Conservation (phyloP, 768 basidiomycete genomes). For the Xerocomus brunneocitrinus region DNA sequence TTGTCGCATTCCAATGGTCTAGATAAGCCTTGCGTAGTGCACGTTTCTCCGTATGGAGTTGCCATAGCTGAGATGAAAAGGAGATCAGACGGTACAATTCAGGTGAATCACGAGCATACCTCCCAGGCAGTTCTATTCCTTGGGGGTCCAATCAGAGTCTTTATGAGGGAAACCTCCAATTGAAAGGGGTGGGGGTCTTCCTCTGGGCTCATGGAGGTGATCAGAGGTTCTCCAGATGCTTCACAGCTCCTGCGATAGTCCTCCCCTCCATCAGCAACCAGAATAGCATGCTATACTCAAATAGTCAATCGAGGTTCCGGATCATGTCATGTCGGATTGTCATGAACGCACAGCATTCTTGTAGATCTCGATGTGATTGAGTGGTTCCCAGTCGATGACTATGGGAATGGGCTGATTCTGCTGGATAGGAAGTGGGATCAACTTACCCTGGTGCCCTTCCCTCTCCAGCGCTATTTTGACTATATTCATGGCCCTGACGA, state of each 20-base stretch:
- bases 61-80: slow-evolving; percentile 35
- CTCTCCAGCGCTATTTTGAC: slow-evolving; percentile 54
- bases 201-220: slow-evolving; percentile 35
- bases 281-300: slow-evolving; percentile 32
- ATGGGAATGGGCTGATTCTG: background rate
- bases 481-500: slow-evolving; percentile 55
- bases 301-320: background rate
- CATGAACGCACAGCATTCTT: slow-evolving; percentile 18
- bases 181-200: slow-evolving; percentile 35
- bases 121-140: slow-evolving; percentile 40
- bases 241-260: slow-evolving; percentile 35
- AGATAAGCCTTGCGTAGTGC: slow-evolving; percentile 42
- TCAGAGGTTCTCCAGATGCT: slow-evolving; percentile 41
- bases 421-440: background rate
- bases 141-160: slow-evolving; percentile 42
- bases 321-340: background rate
- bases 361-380: slow-evolving; percentile 41
- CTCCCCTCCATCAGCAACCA: slow-evolving; percentile 38
- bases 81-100: background rate
- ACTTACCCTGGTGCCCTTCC: slow-evolving; percentile 63
- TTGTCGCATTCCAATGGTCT: slow-evolving; percentile 47
- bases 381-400: slow-evolving; percentile 66
- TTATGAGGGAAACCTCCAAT: slow-evolving; percentile 41
- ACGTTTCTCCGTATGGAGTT: slow-evolving; percentile 40
- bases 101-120: slow-evolving; percentile 20